These are phyloP conservation scores for Gleditsia sinensis DNA, from an alignment of 306 rosid species.

Conservation along the genomic window DNA sequence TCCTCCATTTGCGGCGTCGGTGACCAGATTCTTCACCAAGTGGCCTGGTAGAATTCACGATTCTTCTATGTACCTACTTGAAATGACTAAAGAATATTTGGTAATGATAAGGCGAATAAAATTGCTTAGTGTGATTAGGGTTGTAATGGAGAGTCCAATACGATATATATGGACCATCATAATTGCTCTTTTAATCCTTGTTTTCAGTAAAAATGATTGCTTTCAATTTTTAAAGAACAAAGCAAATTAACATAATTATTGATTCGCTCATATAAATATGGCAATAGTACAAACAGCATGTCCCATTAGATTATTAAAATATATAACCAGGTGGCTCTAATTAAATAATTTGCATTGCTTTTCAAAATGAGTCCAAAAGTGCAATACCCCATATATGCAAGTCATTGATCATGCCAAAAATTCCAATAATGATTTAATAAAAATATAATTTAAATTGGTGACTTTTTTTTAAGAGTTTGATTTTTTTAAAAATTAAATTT, in stretches of 20 bases:
- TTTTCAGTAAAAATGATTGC: slow-evolving; percentile 36
- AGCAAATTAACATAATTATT: not conserved
- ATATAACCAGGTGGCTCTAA: not conserved
- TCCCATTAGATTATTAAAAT: not conserved
- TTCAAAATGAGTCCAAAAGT: too few relatives aligned
- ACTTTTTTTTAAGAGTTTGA: too few relatives aligned
- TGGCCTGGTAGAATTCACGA: too few relatives aligned
- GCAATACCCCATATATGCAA: too few relatives aligned
- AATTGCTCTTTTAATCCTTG: slow-evolving; percentile 34
- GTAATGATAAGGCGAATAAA: too few relatives aligned
- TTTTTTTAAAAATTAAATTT: too few relatives aligned
- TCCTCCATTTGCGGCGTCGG: too few relatives aligned
- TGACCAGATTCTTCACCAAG: not conserved
- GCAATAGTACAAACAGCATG: not conserved
- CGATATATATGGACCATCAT: not conserved
- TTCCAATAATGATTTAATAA: too few relatives aligned
- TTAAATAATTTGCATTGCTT: too few relatives aligned
- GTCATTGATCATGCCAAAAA: too few relatives aligned
- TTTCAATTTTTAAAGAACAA: not conserved
- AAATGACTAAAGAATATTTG: slow-evolving; percentile 10
- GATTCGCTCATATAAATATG: not conserved
- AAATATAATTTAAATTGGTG: too few relatives aligned
- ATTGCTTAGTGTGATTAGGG: not conserved
- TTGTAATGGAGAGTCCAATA: not conserved
- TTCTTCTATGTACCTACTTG: not conserved